Evolutionary conservation across 805 yeast genomes (phyloP).

Genomic region (Pichia insulana): DNA sequence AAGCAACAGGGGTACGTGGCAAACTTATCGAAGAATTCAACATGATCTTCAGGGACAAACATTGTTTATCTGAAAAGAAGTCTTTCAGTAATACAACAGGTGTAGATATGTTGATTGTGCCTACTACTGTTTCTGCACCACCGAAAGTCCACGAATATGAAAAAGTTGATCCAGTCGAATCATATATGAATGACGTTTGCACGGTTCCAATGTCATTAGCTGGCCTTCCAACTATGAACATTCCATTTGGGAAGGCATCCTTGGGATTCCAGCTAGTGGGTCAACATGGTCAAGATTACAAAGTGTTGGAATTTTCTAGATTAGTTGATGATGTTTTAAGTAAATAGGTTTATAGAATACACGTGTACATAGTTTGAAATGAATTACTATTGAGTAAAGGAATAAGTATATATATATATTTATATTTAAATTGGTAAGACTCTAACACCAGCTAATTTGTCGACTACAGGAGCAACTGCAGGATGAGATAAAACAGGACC

Average conservation of each 20-base stretch:
- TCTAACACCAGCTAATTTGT: constrained; percentile 56
- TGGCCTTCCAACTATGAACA: constrained; percentile 76
- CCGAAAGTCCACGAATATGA: constrained; percentile 20
- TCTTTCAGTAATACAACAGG: constrained; percentile 22
- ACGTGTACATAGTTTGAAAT: not conserved
- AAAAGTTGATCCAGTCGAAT: constrained; percentile 36
- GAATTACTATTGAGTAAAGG: not conserved
- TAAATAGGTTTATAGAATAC: not conserved
- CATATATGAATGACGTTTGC: constrained; percentile 73
- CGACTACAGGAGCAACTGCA: constrained; percentile 65
- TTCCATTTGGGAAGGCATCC: constrained; percentile 49
- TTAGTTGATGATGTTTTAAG: constrained; percentile 4
- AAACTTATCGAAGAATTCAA: constrained; percentile 59
- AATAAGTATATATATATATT: no score
- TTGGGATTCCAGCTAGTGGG: constrained; percentile 77
- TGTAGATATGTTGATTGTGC: constrained; percentile 65
- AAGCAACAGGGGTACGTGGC: constrained; percentile 63
- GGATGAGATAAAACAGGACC: constrained; percentile 84
- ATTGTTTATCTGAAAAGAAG: constrained; percentile 27
- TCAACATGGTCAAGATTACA: constrained; percentile 74
- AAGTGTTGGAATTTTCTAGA: constrained; percentile 37
- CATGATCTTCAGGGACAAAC: constrained; percentile 43
- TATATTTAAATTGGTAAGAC: constrained; percentile 51
- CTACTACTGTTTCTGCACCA: constrained; percentile 51
- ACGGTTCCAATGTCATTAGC: constrained; percentile 89